Conservation (phyloP, 2,329 filamentous ascomycete genomes). For the Claviceps sp. region DNA sequence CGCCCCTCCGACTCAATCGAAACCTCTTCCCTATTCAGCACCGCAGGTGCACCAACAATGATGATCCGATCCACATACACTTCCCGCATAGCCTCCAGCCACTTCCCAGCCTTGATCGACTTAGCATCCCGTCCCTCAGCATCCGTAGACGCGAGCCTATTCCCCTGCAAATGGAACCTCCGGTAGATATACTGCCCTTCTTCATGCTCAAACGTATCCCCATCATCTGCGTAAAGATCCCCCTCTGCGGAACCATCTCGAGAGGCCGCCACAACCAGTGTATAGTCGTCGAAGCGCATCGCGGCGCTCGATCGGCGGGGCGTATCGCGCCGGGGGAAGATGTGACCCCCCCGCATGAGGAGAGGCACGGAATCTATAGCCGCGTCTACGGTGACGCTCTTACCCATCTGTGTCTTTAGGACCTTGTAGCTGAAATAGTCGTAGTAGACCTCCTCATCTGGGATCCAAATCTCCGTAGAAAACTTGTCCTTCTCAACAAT, state of each 20-base stretch:
- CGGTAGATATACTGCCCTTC: constrained; percentile 81
- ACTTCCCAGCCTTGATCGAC: constrained; percentile 48
- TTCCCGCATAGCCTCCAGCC: constrained; percentile 63
- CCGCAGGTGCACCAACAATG: constrained; percentile 61
- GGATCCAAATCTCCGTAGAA: constrained; percentile 69
- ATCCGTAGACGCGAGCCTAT: constrained; percentile 56
- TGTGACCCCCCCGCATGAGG: constrained; percentile 84
- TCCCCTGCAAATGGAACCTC: constrained; percentile 52
- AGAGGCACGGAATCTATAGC: constrained; percentile 79
- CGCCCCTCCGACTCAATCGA: constrained; percentile 40
- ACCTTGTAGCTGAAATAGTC: constrained; percentile 85
- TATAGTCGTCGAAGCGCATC: constrained; percentile 94
- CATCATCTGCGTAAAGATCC: constrained; percentile 82
- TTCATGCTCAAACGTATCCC: constrained; percentile 81
- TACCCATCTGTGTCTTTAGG: constrained; percentile 56
- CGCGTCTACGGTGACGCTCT: constrained; percentile 55
- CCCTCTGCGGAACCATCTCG: constrained; percentile 52
- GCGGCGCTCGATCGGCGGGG: constrained; percentile 73
- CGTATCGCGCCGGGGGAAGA: constrained; percentile 79
- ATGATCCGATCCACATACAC: constrained; percentile 77
- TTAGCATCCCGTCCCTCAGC: constrained; percentile 40
- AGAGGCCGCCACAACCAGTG: constrained; percentile 62
- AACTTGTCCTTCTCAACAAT: constrained; percentile 65
- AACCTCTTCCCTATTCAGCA: constrained; percentile 54
- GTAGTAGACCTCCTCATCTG: constrained; percentile 82